Evolutionary conservation across 2,329 filamentous ascomycete genomes (phyloP).

Genomic region (Venturia effusa): DNA sequence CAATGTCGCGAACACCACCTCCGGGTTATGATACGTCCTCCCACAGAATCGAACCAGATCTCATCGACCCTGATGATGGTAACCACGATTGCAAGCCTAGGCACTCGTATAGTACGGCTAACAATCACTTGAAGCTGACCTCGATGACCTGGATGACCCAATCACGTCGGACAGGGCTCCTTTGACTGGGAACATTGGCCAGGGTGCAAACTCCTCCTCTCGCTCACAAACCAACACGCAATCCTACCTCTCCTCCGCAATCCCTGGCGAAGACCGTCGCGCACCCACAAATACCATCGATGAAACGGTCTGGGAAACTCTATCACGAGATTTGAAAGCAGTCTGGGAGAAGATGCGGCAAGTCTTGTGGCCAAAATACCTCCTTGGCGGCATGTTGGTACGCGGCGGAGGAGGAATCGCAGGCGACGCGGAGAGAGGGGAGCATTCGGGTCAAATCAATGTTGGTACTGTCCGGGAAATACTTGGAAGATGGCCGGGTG

Average conservation of each 20-base stretch:
- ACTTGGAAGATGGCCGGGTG: slow-evolving; percentile 56
- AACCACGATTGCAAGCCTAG: slow-evolving; percentile 10
- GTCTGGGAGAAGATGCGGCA: slow-evolving; percentile 98
- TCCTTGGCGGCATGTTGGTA: slow-evolving; percentile 57
- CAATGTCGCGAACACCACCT: slow-evolving; percentile 26
- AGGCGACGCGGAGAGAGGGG: slow-evolving; percentile 44
- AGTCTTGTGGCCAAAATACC: slow-evolving; percentile 90
- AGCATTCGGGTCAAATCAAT: slow-evolving; percentile 28
- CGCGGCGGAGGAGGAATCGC: slow-evolving; percentile 45
- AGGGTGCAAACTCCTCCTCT: slow-evolving; percentile 43
- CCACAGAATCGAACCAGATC: slow-evolving; percentile 34
- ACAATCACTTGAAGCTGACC: slow-evolving; percentile 48
- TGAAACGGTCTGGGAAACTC: slow-evolving; percentile 94
- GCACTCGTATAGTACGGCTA: not conserved
- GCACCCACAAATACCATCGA: slow-evolving; percentile 91
- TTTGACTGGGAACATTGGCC: slow-evolving; percentile 68
- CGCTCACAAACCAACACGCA: slow-evolving; percentile 47
- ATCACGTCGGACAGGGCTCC: slow-evolving; percentile 67
- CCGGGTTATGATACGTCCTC: not conserved
- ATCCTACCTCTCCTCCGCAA: slow-evolving; percentile 75
- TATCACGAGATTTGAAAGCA: slow-evolving; percentile 79
- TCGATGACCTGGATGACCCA: slow-evolving; percentile 90
- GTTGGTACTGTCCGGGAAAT: slow-evolving; percentile 40
- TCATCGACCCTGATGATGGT: slow-evolving; percentile 44
- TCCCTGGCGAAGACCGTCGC: slow-evolving; percentile 84